A percentile compares a stretch with the other conserved stretches of the same genome.
phyloP scores from a whole-genome alignment of 2,329 filamentous ascomycete species.

The Paecilomyces variotii region DNA sequence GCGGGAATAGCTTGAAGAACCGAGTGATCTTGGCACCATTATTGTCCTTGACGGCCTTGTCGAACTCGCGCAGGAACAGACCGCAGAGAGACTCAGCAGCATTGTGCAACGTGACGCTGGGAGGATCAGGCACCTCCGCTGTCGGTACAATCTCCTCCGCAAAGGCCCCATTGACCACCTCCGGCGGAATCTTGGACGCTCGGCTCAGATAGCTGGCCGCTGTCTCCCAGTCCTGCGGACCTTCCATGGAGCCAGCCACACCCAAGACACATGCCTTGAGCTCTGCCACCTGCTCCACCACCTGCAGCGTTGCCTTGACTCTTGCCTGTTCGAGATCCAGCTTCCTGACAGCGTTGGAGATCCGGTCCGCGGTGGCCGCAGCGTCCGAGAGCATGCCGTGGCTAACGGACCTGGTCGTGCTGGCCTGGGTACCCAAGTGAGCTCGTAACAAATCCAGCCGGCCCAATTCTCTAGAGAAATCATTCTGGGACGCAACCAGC shows the following conservation, averaged over 20 bases:
- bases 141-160: constrained; percentile 90
- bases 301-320: constrained; percentile 80
- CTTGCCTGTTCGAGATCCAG: constrained; percentile 86
- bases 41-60: constrained; percentile 78
- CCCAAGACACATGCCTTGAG: constrained; percentile 94
- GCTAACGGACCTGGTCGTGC: constrained; percentile 73
- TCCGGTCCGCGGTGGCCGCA: constrained; percentile 72
- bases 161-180: constrained; percentile 76
- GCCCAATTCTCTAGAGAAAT: constrained; percentile 76
- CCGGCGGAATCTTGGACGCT: constrained; percentile 69
- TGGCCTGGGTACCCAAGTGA: constrained; percentile 76
- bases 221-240: constrained; percentile 96
- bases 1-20: constrained; percentile 96
- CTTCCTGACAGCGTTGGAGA: constrained; percentile 77
- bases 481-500: constrained; percentile 73
- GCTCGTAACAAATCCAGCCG: constrained; percentile 85
- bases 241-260: constrained; percentile 92
- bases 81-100: constrained; percentile 84
- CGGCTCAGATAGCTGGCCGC: constrained; percentile 83
- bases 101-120: constrained; percentile 74
- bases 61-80: constrained; percentile 88
- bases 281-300: constrained; percentile 94
- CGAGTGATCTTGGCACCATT: constrained; percentile 84
- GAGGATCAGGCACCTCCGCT: constrained; percentile 87
- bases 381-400: constrained; percentile 86